Base-by-base conservation (phyloP, 352 stramenopile genomes). In the Phytophthora colocasiae region DNA sequence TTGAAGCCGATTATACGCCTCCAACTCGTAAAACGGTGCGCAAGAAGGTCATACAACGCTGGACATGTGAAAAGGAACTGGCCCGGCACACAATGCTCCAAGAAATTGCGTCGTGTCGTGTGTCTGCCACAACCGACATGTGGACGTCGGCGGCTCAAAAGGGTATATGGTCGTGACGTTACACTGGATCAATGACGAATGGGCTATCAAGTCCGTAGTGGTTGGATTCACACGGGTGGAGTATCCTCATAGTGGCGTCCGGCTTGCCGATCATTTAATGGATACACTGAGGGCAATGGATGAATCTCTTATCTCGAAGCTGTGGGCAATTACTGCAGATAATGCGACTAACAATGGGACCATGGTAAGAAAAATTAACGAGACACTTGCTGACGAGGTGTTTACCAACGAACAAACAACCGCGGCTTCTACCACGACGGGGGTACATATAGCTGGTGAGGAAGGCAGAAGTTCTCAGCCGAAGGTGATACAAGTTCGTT, bases 71-170 rank as follows among this genome's bases (percentile, higher is more conserved):
- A 27, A 61, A 61, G 12, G 44, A 48, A 1, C 24, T 49, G 3
- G 34, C 19, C 19, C 11, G 8, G 6, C 39, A 17, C 39, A 45
- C 39, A 10, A 45, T 45, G 14, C 39, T 22, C 38, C 15, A 19
- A 41, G n/a, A 12, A 41, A 8, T 45, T 19, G 39, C 27, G 14
- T 47, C 4, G 29, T 47, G 41, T 51, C 14, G 24, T 19, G 1
- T 22, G 40, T 39, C 53, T 31, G n/a, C 61, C 12, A 76, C 68
- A 11, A 69, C 56, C 0, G 55, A 61, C 24, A 60, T 69, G 57
- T 71, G 62, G 68, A 69, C 68, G 0, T 76, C 53, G 6, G 19
- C 55, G 12, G 62, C 62, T 1, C 6, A 50, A 39, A 53, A 34
- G 0, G 19, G 19, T 19, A 19, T 19, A 19, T 19, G 19, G 19